Percentiles rank a stretch among this genome's conserved stretches.
Evolutionary conservation across 2,329 filamentous ascomycete species (phyloP).

Genomic region (Tolypocladium pustulatum): DNA sequence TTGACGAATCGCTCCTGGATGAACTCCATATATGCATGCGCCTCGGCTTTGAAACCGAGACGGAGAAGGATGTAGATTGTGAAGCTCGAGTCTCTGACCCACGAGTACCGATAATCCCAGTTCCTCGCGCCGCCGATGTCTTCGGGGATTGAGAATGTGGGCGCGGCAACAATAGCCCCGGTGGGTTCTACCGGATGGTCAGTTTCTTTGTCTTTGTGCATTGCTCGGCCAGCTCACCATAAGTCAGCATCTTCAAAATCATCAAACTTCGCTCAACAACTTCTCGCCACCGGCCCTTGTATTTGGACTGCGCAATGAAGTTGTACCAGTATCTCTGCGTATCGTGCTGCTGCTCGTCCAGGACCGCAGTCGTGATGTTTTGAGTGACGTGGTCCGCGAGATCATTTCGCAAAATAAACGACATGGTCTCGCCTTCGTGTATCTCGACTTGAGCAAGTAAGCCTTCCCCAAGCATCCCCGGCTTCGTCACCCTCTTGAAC

Average conservation of each 20-base stretch:
- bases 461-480: constrained; percentile 49
- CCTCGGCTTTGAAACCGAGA: constrained; percentile 65
- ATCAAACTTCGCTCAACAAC: constrained; percentile 61
- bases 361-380: constrained; percentile 44
- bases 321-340: constrained; percentile 64
- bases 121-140: constrained; percentile 58
- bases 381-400: constrained; percentile 45
- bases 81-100: constrained; percentile 69
- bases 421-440: constrained; percentile 56
- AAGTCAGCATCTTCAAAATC: constrained; percentile 67
- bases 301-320: constrained; percentile 62
- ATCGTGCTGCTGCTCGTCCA: constrained; percentile 55
- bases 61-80: constrained; percentile 69
- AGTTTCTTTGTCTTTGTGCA: background rate
- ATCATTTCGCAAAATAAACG: constrained; percentile 58
- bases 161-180: constrained; percentile 65
- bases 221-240: constrained; percentile 20
- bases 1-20: constrained; percentile 61
- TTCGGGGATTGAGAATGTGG: constrained; percentile 69
- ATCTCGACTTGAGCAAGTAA: constrained; percentile 50
- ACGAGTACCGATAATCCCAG: constrained; percentile 68
- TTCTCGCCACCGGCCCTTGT: constrained; percentile 63
- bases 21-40: constrained; percentile 69
- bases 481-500: constrained; percentile 43
- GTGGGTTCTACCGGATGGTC: constrained; percentile 46